Evolutionary conservation across 805 yeast genomes (phyloP).

Genomic region (Cyberlindnera euphorbiiphila): DNA sequence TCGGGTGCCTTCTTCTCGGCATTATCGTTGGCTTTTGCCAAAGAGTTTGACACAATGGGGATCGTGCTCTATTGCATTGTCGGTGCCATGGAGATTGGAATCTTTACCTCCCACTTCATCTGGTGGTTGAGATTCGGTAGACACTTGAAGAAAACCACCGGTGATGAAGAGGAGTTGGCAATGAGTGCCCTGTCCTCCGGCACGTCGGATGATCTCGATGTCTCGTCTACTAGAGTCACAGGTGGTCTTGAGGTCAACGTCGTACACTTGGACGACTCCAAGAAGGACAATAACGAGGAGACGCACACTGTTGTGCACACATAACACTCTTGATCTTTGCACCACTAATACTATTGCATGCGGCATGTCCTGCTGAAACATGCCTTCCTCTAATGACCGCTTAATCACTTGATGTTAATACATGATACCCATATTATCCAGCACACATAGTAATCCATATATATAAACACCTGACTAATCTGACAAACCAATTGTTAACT

Average conservation of each 20-base stretch:
- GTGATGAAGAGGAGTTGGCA: slow-evolving; percentile 12
- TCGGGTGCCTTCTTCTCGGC: slow-evolving; percentile 80
- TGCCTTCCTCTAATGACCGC: too few relatives aligned
- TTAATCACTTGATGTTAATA: too few relatives aligned
- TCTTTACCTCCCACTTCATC: slow-evolving; percentile 60
- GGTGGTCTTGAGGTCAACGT: slow-evolving; percentile 1
- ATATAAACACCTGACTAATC: too few relatives aligned
- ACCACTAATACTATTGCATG: too few relatives aligned
- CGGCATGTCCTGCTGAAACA: too few relatives aligned
- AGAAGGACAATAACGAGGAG: background rate
- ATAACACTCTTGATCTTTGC: slow-evolving; percentile 1
- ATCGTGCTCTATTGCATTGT: slow-evolving; percentile 71
- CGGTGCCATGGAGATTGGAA: slow-evolving; percentile 72
- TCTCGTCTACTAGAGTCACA: slow-evolving; percentile 1
- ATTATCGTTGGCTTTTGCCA: slow-evolving; percentile 55
- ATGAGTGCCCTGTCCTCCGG: too few relatives aligned
- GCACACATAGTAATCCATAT: too few relatives aligned
- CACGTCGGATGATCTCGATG: background rate
- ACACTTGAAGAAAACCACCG: slow-evolving; percentile 2
- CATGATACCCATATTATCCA: too few relatives aligned
- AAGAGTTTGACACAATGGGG: slow-evolving; percentile 77
- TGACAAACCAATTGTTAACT: too few relatives aligned
- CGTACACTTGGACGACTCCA: background rate
- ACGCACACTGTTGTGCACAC: background rate
- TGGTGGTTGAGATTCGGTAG: slow-evolving; percentile 56